Conservation (phyloP, 805 yeast genomes). For the Metschnikowia orientalis region DNA sequence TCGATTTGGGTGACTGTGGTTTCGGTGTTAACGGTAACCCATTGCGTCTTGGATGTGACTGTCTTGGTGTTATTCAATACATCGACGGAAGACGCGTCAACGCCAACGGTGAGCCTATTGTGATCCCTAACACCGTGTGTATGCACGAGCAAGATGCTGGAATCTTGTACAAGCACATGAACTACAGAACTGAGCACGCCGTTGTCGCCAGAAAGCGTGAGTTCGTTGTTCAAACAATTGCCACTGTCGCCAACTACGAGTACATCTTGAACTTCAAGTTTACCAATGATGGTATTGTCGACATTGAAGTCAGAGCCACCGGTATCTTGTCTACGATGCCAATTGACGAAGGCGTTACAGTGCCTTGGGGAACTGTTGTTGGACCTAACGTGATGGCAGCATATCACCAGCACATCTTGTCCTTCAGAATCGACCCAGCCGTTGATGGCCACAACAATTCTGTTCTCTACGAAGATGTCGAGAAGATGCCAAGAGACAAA, state of each 20-base stretch:
- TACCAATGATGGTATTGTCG: conserved; percentile 74
- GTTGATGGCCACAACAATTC: conserved; percentile 77
- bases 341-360: conserved; percentile 60
- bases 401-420: conserved; percentile 76
- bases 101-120: conserved; percentile 56
- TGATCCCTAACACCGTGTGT: conserved; percentile 68
- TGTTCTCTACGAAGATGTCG: conserved; percentile 65
- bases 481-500: conserved; percentile 51
- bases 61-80: conserved; percentile 75
- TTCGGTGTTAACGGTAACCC: conserved; percentile 71
- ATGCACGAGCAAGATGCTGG: conserved; percentile 80
- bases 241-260: conserved; percentile 83
- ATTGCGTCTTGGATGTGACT: conserved; percentile 72
- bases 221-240: conserved; percentile 73
- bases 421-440: conserved; percentile 79
- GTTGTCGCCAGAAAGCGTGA: conserved; percentile 75
- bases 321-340: conserved; percentile 86
- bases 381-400: conserved; percentile 83
- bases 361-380: conserved; percentile 71
- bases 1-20: conserved; percentile 82
- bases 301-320: conserved; percentile 77
- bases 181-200: conserved; percentile 69
- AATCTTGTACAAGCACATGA: conserved; percentile 71
- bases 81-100: conserved; percentile 57
- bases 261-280: conserved; percentile 68